phyloP scores from a whole-genome alignment of 2,329 filamentous ascomycete genomes.

The Trichophyton schoenleinii region DNA sequence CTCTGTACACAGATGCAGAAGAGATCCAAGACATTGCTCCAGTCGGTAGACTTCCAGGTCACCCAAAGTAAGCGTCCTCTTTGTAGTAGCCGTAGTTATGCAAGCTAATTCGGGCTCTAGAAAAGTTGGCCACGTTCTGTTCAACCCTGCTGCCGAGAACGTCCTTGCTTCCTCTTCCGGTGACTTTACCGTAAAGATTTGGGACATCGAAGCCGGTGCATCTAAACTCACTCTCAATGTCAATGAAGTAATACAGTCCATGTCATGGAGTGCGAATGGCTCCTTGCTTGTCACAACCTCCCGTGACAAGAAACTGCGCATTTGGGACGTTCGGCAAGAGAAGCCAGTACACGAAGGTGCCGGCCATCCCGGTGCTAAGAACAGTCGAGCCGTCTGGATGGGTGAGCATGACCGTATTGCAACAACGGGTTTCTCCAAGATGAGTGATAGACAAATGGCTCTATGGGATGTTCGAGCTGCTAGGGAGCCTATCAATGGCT shows the following conservation, averaged over 20 bases:
- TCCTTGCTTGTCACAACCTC: slow-evolving; percentile 81
- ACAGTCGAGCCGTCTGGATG: slow-evolving; percentile 92
- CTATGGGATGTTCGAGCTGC: slow-evolving; percentile 84
- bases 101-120: slow-evolving; percentile 35
- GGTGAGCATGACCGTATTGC: slow-evolving; percentile 92
- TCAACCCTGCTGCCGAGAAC: slow-evolving; percentile 92
- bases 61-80: slow-evolving; percentile 55
- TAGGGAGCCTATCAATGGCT: slow-evolving; percentile 72
- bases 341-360: slow-evolving; percentile 69
- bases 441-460: slow-evolving; percentile 94
- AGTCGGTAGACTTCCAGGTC: slow-evolving; percentile 67
- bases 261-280: slow-evolving; percentile 90
- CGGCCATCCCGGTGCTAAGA: slow-evolving; percentile 90
- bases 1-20: slow-evolving; percentile 70
- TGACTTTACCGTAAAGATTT: slow-evolving; percentile 88
- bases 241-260: slow-evolving; percentile 81
- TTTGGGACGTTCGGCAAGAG: slow-evolving; percentile 96
- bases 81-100: neutral
- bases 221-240: slow-evolving; percentile 67
- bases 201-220: slow-evolving; percentile 76
- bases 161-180: slow-evolving; percentile 90
- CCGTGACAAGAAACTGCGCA: slow-evolving; percentile 91
- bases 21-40: slow-evolving; percentile 72
- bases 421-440: slow-evolving; percentile 92
- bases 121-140: slow-evolving; percentile 95